Evolutionary conservation across 2,329 filamentous ascomycete species (phyloP).

Genomic region (Didymosphaeria variabile): DNA sequence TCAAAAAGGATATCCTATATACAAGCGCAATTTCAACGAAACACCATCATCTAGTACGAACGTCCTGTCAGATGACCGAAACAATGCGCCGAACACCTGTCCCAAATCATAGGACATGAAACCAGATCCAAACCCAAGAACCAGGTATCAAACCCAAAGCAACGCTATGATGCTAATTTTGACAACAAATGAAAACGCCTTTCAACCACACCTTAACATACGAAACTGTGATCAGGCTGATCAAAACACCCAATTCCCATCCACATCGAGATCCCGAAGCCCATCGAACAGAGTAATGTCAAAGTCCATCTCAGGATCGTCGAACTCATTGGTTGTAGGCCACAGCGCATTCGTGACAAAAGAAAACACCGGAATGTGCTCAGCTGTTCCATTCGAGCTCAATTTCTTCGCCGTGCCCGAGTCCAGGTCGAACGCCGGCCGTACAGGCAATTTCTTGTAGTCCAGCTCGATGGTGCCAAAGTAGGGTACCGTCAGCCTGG

Average conservation of each 20-base stretch:
- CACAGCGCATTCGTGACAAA: conserved; percentile 47
- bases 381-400: conserved; percentile 31
- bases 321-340: conserved; percentile 31
- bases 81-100: neutral
- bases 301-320: conserved; percentile 36
- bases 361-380: conserved; percentile 43
- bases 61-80: neutral
- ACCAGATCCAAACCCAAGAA: conserved; percentile 1
- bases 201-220: neutral
- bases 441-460: conserved; percentile 36
- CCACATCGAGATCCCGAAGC: conserved; percentile 43
- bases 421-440: conserved; percentile 43
- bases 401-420: conserved; percentile 40
- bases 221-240: neutral
- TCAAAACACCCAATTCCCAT: conserved; percentile 49
- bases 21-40: neutral
- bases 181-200: conserved; percentile 2
- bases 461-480: conserved; percentile 46
- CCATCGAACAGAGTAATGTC: conserved; percentile 48
- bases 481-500: conserved; percentile 42
- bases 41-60: neutral
- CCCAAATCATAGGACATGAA: neutral
- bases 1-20: neutral
- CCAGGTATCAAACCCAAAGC: conserved; percentile 14
- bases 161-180: conserved; percentile 15